phyloP scores from a whole-genome alignment of 148 eudicot species.

The Fallopia convolvulus region DNA sequence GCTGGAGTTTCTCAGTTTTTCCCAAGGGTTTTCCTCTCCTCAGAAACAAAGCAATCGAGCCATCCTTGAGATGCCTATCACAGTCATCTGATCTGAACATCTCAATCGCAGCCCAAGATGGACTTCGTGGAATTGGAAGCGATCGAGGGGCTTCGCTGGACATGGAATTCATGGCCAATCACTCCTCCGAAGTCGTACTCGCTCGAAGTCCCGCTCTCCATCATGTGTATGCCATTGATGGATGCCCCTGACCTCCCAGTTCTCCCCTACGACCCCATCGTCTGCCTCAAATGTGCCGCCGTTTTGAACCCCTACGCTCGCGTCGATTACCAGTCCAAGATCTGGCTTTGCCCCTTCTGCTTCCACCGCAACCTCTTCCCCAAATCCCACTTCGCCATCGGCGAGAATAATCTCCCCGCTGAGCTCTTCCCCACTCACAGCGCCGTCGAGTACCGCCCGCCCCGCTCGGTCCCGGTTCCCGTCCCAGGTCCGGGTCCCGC shows the following conservation, averaged over 20 bases:
- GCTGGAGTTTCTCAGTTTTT: not conserved
- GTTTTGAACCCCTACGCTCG: conserved; percentile 89
- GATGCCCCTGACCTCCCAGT: conserved; percentile 66
- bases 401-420: conserved; percentile 80
- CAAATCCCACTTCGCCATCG: conserved; percentile 43
- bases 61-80: not conserved
- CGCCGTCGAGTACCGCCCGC: conserved; percentile 66
- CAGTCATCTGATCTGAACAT: not conserved
- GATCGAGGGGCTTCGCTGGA: conserved; percentile 83
- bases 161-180: conserved; percentile 93
- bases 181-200: conserved; percentile 27
- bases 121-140: conserved; percentile 82
- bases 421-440: conserved; percentile 90
- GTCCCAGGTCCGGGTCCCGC: conserved; percentile 12
- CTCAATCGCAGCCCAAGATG: conserved; percentile 31
- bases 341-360: conserved; percentile 95
- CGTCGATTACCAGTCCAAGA: conserved; percentile 61
- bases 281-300: conserved; percentile 55
- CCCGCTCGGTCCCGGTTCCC: conserved; percentile 16
- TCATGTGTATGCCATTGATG: conserved; percentile 71
- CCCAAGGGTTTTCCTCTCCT: not conserved
- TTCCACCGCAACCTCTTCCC: conserved; percentile 57
- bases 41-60: not conserved
- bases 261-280: conserved; percentile 67
- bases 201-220: conserved; percentile 61